Conservation (phyloP, 2,329 filamentous ascomycete genomes). For the Epichloe sp. region DNA sequence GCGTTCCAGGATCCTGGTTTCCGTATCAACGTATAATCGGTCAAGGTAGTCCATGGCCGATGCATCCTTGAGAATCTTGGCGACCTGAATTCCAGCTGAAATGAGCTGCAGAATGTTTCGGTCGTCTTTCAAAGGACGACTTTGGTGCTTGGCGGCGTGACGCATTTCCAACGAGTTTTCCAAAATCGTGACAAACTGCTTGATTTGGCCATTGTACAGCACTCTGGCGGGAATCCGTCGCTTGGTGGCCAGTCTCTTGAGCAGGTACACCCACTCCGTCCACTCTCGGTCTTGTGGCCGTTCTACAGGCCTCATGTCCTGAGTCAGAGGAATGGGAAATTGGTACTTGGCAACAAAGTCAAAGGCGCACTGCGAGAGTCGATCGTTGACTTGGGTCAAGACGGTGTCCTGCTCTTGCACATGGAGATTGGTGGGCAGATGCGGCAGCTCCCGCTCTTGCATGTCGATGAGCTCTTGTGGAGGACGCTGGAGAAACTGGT, state of each 20-base stretch:
- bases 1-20: conserved; percentile 63
- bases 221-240: conserved; percentile 72
- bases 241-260: conserved; percentile 77
- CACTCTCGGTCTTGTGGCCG: conserved; percentile 68
- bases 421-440: conserved; percentile 69
- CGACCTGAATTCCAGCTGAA: conserved; percentile 75
- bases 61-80: conserved; percentile 76
- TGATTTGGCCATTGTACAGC: conserved; percentile 81
- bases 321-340: conserved; percentile 73
- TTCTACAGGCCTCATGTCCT: conserved; percentile 67
- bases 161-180: conserved; percentile 85
- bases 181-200: conserved; percentile 76
- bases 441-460: conserved; percentile 68
- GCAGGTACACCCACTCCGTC: conserved; percentile 83
- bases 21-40: conserved; percentile 68
- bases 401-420: conserved; percentile 78
- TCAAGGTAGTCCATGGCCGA: conserved; percentile 74
- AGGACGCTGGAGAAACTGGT: conserved; percentile 66
- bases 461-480: conserved; percentile 57
- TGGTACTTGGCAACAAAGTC: conserved; percentile 87
- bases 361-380: conserved; percentile 73
- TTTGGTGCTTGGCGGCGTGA: conserved; percentile 72
- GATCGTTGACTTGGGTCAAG: conserved; percentile 68
- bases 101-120: conserved; percentile 79
- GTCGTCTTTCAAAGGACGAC: conserved; percentile 74